These are phyloP conservation scores for Eucalyptus curtisii DNA, from an alignment of 345 rosid genomes.

Conservation along the genomic window DNA sequence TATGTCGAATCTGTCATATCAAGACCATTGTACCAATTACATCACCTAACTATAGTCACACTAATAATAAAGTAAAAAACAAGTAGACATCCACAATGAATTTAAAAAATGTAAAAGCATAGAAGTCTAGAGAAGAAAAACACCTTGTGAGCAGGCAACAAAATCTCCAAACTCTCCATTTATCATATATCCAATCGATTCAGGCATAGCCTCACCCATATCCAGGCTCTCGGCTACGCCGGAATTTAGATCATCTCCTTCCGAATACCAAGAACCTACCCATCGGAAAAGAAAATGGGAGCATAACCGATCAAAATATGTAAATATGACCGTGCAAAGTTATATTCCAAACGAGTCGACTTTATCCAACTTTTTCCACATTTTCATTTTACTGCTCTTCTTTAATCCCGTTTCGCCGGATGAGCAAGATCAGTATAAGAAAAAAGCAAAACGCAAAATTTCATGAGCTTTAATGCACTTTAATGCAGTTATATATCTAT, in stretches of 20 bases:
- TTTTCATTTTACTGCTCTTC: not conserved
- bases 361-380: not conserved
- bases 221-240: not conserved
- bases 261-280: slow-evolving; percentile 1
- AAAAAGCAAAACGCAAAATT: not conserved
- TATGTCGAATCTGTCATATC: not conserved
- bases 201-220: not conserved
- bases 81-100: not conserved
- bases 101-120: not conserved
- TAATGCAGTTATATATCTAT: not conserved
- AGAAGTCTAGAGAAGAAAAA: not conserved
- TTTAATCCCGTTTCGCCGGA: not conserved
- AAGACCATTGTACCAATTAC: not conserved
- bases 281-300: not conserved
- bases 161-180: not conserved
- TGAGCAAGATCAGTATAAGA: not conserved
- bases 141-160: not conserved
- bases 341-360: not conserved
- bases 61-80: not conserved
- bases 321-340: not conserved
- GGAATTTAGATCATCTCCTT: not conserved
- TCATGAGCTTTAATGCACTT: not conserved
- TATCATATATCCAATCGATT: not conserved
- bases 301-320: not conserved
- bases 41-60: not conserved